Evolutionary conservation across 2,329 filamentous ascomycete genomes (phyloP), one percentile per base, ranked within the genome.

Genomic region (Aspergillus brunneoviolaceus): DNA sequence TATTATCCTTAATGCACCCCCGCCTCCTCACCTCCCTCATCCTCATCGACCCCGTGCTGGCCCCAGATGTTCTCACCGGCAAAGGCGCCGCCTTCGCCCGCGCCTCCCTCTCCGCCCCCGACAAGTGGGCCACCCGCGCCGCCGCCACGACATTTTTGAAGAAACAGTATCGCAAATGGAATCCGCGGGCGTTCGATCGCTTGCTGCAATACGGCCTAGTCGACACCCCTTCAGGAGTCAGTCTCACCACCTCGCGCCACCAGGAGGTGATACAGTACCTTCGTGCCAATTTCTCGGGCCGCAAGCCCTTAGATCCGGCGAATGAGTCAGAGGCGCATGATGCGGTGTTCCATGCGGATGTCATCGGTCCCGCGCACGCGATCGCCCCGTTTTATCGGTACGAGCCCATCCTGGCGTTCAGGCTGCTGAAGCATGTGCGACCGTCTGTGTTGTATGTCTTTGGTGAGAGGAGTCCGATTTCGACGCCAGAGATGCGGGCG

Each of bases 11-110:
- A 6, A 81, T 90, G 60, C 89, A 96, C 74, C 91, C 92, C 0
- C 88, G 91, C 9, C 85, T 96, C 11, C 82, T 96, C 66, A 83
- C 85, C 60, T 85, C 85, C 5, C 76, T 96, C 5, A 78, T 94
- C 47, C 82, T 95, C 31, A 79, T 96, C 29, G 92, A 96, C 69
- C 90, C 70, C 16, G 60, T 62, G 9, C 31, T 62, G 6, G 50
- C n/a, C 19, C 45, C 23, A 7, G 49, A 62, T 12, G 19, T 55
- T 5, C 4, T 25, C 16, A 45, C 33, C 3, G 57, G 49, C 12
- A 57, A 47, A 16, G 60, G 56, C 4, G 27, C 31, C 11, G 16
- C 5, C 0, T 59, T 59, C 27, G 50, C 45, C 3, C 51, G 35
- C 9, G 2, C 29, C 5, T 51, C 58, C 0, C 50, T 62, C 19